Evolutionary conservation across 208 protist species (phyloP), one percentile per base, ranked within the genome.

Genomic region (Wallacemonas sp.): DNA sequence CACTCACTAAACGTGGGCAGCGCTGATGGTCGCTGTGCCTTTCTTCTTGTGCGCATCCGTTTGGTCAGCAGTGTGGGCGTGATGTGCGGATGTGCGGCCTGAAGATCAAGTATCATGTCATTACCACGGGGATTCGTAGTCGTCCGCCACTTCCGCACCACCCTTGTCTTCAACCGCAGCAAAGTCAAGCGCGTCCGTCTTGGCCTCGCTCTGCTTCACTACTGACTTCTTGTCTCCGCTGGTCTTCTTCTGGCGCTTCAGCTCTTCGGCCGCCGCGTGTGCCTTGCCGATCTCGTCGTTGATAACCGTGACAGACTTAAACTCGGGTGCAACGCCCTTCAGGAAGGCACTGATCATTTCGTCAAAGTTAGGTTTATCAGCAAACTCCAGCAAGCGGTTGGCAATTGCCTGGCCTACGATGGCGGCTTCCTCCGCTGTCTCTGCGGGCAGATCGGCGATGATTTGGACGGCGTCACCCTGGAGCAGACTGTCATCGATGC

Each of bases 351-450:
- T 33, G 30, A 89, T 55, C 26, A 89, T 70, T 33, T 68, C 61
- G 39, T 79, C 78, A 68, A 80, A 92, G 66, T 85, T 72, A 9
- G 59, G 38, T 15, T 63, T 66, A 26, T 52, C 30, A 10, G 71
- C 19, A 52, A 83, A 84, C 8, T 66, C 69, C 22, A 78, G 29
- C 4, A 94, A 61, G 42, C 72, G 87, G 36, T 76, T 59, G 6
- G 84, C 87, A n/a, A 94, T 83, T 37, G 75, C 70, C 34, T 61
- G 71, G 19, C 82, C 87, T 12, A 89, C 63, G 8, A 13, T 29
- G n/a, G 58, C 60, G 22, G 78, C 76, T 3, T 89, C 82, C 32
- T 72, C 76, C 3, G 64, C 59, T 1, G 71, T 84, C 9, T 26
- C 33, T 8, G 66, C 60, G 21, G 71, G 71, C 19, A 70, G 60